Conservation (phyloP, 148 eudicot genomes). For the Fallopia convolvulus region DNA sequence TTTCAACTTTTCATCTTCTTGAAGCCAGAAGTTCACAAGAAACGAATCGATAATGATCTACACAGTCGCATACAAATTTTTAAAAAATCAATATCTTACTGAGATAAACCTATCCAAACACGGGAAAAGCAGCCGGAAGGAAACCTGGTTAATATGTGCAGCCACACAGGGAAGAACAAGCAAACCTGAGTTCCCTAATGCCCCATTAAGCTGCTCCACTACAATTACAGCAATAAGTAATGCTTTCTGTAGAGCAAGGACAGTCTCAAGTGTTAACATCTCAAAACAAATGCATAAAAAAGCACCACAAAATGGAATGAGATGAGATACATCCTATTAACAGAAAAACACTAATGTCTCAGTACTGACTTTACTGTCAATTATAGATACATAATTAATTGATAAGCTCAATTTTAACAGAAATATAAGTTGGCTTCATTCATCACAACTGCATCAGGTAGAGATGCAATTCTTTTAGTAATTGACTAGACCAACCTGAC, state of each 20-base stretch:
- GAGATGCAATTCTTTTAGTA: constrained; percentile 4
- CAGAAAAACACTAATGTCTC: neutral
- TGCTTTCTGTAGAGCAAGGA: constrained; percentile 54
- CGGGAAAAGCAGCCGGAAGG: neutral
- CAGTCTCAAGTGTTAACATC: neutral
- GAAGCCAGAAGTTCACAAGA: constrained; percentile 49
- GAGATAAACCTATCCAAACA: neutral
- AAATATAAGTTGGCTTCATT: neutral
- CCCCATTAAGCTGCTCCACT: constrained; percentile 84
- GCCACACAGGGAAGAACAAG: constrained; percentile 93
- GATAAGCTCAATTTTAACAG: neutral
- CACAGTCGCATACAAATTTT: constrained; percentile 6
- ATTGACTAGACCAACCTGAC: constrained; percentile 30
- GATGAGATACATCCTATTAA: neutral
- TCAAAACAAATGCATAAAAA: neutral
- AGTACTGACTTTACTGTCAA: neutral
- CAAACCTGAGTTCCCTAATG: constrained; percentile 82
- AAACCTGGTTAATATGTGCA: constrained; percentile 89
- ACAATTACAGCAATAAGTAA: constrained; percentile 82
- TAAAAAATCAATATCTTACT: neutral
- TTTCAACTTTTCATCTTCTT: constrained; percentile 19
- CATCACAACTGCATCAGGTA: neutral
- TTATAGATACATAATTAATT: neutral
- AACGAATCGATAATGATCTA: constrained; percentile 79
- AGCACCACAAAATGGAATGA: neutral